Percentiles rank a stretch among this genome's conserved stretches.
phyloP scores from a whole-genome alignment of 78 protist genomes.

The Diacronema lutheri region DNA sequence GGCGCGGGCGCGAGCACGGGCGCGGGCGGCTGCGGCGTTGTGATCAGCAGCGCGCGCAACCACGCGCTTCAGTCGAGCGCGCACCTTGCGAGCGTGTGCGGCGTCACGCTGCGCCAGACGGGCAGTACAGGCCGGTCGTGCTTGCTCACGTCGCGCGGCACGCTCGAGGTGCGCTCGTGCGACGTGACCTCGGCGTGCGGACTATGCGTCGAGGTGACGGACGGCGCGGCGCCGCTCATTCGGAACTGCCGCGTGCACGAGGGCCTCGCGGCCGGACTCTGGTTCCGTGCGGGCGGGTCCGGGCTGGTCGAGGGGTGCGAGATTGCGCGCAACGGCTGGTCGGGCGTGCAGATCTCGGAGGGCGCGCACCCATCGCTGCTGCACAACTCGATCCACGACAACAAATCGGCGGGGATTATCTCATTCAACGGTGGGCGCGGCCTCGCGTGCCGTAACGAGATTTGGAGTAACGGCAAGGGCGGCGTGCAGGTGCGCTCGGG shows the following conservation, averaged over 20 bases:
- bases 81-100: background rate
- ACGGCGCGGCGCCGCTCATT: constrained; percentile 5
- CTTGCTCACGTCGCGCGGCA: constrained; percentile 7
- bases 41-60: constrained; percentile 5
- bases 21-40: constrained; percentile 7
- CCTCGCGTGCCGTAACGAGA: background rate
- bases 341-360: constrained; percentile 29
- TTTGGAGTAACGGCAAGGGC: constrained; percentile 19
- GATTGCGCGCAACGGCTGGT: constrained; percentile 4
- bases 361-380: constrained; percentile 23
- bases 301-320: constrained; percentile 19
- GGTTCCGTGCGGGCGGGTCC: constrained; percentile 2
- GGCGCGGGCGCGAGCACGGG: background rate
- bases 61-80: constrained; percentile 6
- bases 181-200: constrained; percentile 27
- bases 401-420: constrained; percentile 33
- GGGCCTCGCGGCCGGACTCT: constrained; percentile 33
- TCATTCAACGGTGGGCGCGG: constrained; percentile 26
- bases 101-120: constrained; percentile 20
- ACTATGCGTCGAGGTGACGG: constrained; percentile 28
- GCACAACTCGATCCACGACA: constrained; percentile 20
- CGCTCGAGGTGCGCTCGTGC: constrained; percentile 8
- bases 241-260: constrained; percentile 28
- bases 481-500: constrained; percentile 33
- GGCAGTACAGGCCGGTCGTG: constrained; percentile 19